Evolutionary conservation across 2,329 filamentous ascomycete genomes (phyloP).

Genomic region (Hypoxylon sp.): DNA sequence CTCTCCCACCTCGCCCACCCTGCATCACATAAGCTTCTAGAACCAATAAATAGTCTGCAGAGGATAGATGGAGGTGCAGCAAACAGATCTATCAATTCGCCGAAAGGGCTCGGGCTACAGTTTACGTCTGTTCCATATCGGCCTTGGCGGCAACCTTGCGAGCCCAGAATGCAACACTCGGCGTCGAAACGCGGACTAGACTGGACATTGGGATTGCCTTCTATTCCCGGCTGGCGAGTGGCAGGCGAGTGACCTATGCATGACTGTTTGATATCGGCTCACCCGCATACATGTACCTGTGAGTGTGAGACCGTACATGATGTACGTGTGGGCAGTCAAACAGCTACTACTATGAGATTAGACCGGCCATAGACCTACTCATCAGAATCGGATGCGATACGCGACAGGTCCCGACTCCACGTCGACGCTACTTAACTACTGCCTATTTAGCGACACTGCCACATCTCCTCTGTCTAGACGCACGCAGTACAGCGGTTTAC

Average conservation of each 20-base stretch:
- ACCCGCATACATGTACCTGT: no score
- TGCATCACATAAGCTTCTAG: constrained; percentile 18
- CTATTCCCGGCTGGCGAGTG: neutral
- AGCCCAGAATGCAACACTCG: constrained; percentile 27
- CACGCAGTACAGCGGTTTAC: constrained; percentile 7
- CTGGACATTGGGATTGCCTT: constrained; percentile 4
- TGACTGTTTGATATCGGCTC: constrained; percentile 14
- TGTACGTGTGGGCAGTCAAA: neutral
- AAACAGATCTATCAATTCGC: constrained; percentile 13
- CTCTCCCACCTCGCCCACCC: neutral
- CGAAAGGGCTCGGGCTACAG: neutral
- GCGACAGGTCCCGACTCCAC: neutral
- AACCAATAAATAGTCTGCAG: constrained; percentile 6
- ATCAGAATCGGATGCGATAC: neutral
- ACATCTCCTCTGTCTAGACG: neutral
- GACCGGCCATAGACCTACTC: neutral
- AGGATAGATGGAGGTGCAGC: constrained; percentile 3
- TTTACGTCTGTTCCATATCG: constrained; percentile 1
- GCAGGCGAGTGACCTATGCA: constrained; percentile 18
- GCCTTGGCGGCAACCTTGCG: constrained; percentile 23
- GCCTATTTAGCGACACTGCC: no score
- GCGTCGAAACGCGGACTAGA: neutral
- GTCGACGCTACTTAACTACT: no score
- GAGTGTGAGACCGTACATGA: no score
- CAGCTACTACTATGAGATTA: constrained; percentile 36